Percentiles rank a stretch among this genome's conserved stretches.
Evolutionary conservation across 2,329 filamentous ascomycete species (phyloP).

Genomic region (Epichloe brachyelytri): DNA sequence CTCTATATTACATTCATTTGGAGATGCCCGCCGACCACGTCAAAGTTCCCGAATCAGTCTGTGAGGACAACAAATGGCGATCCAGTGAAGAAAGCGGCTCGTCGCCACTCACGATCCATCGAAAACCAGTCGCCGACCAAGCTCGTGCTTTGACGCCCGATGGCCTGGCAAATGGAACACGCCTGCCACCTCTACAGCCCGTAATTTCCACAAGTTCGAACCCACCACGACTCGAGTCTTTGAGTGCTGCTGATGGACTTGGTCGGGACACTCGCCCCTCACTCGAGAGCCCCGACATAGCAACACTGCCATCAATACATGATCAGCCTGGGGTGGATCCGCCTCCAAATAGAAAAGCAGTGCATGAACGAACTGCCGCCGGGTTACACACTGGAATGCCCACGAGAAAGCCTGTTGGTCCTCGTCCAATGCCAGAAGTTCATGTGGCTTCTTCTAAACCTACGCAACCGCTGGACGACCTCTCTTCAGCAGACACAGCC

Average conservation of each 20-base stretch:
- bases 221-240: not conserved
- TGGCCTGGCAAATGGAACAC: slow-evolving; percentile 6
- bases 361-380: slow-evolving; percentile 5
- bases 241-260: not conserved
- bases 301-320: not conserved
- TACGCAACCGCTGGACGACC: not conserved
- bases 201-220: not conserved
- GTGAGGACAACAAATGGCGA: slow-evolving; percentile 21
- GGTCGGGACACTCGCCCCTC: not conserved
- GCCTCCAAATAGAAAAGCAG: not conserved
- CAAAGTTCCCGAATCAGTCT: slow-evolving; percentile 16
- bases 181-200: slow-evolving; percentile 1
- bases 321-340: not conserved
- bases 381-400: slow-evolving; percentile 10
- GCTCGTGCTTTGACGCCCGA: slow-evolving; percentile 17
- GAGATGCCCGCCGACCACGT: slow-evolving; percentile 38
- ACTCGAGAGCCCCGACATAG: not conserved
- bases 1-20: slow-evolving; percentile 83
- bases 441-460: not conserved
- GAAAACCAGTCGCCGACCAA: slow-evolving; percentile 36
- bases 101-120: slow-evolving; percentile 31
- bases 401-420: slow-evolving; percentile 17
- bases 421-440: slow-evolving; percentile 9
- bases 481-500: not conserved
- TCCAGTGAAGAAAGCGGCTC: slow-evolving; percentile 30